These are phyloP conservation scores for Ettlia oleoabundans DNA, from an alignment of 139 green algal species.

Conservation along the genomic window DNA sequence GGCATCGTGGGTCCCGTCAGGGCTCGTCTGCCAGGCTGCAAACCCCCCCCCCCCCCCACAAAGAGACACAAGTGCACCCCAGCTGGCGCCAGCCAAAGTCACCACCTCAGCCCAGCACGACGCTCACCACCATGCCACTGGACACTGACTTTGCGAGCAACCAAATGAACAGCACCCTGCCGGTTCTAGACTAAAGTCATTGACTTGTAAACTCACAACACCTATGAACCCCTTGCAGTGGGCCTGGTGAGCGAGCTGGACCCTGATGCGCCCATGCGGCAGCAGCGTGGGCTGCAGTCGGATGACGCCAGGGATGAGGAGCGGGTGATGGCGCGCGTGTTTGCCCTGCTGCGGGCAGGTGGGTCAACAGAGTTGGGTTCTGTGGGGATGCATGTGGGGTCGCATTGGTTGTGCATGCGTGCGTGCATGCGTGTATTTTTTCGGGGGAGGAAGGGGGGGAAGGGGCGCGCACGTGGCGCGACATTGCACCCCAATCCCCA, in stretches of 20 bases:
- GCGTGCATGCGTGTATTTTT: background rate
- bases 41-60: no score
- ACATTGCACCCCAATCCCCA: no score
- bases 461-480: no score
- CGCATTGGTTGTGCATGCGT: background rate
- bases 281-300: conserved; percentile 41
- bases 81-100: no score
- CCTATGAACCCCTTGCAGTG: conserved; percentile 6
- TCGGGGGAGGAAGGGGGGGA: no score
- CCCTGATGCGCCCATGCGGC: conserved; percentile 70
- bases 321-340: conserved; percentile 63
- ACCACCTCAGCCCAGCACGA: no score
- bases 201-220: background rate
- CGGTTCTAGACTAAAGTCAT: no score
- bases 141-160: no score
- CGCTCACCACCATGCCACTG: no score
- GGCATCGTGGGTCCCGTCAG: background rate
- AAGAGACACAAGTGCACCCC: no score
- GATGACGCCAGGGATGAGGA: conserved; percentile 71
- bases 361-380: background rate
- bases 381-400: background rate
- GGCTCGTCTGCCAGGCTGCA: background rate
- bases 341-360: conserved; percentile 72
- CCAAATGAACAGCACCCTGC: no score
- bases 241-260: conserved; percentile 71